phyloP scores from a whole-genome alignment of 1,139 yeast genomes.

The Sugiyamaella paludigena region DNA sequence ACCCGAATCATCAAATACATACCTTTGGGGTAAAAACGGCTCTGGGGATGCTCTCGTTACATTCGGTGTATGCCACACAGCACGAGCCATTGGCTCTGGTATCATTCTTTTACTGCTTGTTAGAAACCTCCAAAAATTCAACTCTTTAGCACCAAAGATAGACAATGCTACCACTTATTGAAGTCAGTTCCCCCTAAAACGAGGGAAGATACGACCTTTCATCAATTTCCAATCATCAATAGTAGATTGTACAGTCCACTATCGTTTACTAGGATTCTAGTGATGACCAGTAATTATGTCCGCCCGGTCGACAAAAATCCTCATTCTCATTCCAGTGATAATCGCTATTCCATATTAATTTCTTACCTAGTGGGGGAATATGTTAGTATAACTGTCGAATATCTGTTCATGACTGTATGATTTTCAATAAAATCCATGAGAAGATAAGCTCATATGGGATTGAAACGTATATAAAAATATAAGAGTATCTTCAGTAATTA shows the following conservation, averaged over 20 bases:
- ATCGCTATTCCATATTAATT: background rate
- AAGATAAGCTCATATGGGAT: constrained; percentile 20
- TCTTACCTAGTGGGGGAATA: constrained; percentile 3
- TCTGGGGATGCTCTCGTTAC: too few relatives aligned
- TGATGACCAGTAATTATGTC: constrained; percentile 19
- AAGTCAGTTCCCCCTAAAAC: constrained; percentile 11
- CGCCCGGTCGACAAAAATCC: constrained; percentile 28
- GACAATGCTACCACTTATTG: background rate
- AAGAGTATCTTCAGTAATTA: constrained; percentile 14
- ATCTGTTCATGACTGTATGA: background rate
- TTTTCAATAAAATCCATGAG: background rate
- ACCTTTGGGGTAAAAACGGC: too few relatives aligned
- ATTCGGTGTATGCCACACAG: too few relatives aligned
- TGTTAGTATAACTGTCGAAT: background rate
- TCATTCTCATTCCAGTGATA: constrained; percentile 14
- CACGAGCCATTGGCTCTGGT: too few relatives aligned
- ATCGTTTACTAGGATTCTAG: constrained; percentile 6
- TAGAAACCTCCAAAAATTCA: background rate
- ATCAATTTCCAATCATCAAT: constrained; percentile 17
- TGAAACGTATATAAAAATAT: constrained; percentile 17
- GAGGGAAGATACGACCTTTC: constrained; percentile 20
- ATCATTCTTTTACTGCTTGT: background rate
- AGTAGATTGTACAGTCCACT: constrained; percentile 23
- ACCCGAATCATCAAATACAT: background rate
- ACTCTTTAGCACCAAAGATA: background rate